These are phyloP conservation scores for Monosporascus ibericus DNA, from an alignment of 2,329 filamentous ascomycete genomes.

Conservation along the genomic window DNA sequence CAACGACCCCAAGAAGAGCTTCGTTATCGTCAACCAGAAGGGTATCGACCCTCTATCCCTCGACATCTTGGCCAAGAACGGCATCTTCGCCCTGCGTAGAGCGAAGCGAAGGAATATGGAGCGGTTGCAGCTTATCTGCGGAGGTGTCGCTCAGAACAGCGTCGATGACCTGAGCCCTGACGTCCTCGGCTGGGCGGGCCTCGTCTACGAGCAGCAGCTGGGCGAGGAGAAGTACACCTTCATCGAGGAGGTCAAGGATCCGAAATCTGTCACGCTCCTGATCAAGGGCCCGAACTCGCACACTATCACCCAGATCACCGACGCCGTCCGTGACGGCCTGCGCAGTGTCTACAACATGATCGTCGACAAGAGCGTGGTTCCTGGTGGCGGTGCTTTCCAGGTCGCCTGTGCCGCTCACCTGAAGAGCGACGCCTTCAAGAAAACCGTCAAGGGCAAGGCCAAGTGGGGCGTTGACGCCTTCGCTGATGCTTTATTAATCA, in stretches of 20 bases:
- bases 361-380: conserved; percentile 93
- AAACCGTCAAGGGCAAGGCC: conserved; percentile 93
- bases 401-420: conserved; percentile 85
- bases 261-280: conserved; percentile 93
- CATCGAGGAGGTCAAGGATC: conserved; percentile 96
- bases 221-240: conserved; percentile 99
- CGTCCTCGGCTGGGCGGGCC: conserved; percentile 88
- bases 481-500: conserved; percentile 87
- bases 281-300: conserved; percentile 98
- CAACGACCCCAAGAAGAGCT: conserved; percentile 86
- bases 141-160: conserved; percentile 88
- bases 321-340: conserved; percentile 90
- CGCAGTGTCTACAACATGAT: conserved; percentile 99
- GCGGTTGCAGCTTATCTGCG: conserved; percentile 88
- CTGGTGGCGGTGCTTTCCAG: conserved; percentile 92
- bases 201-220: conserved; percentile 94
- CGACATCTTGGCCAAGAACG: conserved; percentile 96
- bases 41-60: conserved; percentile 95
- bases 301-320: conserved; percentile 94
- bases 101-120: conserved; percentile 99
- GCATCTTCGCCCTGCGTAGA: conserved; percentile 86
- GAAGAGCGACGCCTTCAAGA: conserved; percentile 77
- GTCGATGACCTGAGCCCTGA: conserved; percentile 88
- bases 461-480: conserved; percentile 95
- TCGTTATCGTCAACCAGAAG: conserved; percentile 99